Conservation (phyloP, 2,329 filamentous ascomycete genomes). For the Hypoxylon rubiginosum region DNA sequence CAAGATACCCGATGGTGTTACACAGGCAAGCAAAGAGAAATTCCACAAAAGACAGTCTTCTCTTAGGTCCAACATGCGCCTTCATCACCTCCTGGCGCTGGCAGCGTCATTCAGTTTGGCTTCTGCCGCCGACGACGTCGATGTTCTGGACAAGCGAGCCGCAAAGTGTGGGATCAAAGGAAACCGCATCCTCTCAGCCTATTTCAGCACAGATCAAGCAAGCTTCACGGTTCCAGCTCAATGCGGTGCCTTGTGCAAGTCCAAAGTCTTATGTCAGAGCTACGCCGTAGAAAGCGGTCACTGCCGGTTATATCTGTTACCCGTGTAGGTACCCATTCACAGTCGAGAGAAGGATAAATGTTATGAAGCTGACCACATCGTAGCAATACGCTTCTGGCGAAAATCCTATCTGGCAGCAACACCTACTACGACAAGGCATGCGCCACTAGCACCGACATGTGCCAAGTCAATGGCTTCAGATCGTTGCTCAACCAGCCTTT, state of each 20-base stretch:
- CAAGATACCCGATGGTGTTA: background rate
- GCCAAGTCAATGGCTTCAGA: conserved; percentile 16
- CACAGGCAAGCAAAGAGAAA: conserved; percentile 13
- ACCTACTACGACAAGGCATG: conserved; percentile 20
- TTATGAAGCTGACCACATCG: conserved; percentile 1
- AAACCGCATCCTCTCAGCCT: conserved; percentile 12
- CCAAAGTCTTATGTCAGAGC: conserved; percentile 9
- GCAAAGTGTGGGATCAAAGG: conserved; percentile 15
- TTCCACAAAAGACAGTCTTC: background rate
- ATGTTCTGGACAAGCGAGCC: conserved; percentile 8
- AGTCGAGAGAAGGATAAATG: background rate
- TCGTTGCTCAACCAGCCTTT: conserved; percentile 5
- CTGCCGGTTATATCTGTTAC: conserved; percentile 17
- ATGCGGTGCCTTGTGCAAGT: conserved; percentile 20
- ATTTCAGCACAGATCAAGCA: conserved; percentile 11
- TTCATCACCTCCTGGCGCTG: conserved; percentile 13
- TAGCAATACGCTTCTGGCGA: conserved; percentile 14
- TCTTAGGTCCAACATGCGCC: conserved; percentile 13
- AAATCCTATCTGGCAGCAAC: conserved; percentile 3
- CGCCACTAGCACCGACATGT: conserved; percentile 15
- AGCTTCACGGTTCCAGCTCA: conserved; percentile 17
- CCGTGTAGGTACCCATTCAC: conserved; percentile 15
- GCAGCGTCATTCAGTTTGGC: conserved; percentile 15
- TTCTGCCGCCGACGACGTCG: conserved; percentile 3
- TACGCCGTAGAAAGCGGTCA: conserved; percentile 16